These are phyloP conservation scores for Plenodomus lindquistii DNA, from an alignment of 2,329 filamentous ascomycete genomes.

Conservation along the genomic window DNA sequence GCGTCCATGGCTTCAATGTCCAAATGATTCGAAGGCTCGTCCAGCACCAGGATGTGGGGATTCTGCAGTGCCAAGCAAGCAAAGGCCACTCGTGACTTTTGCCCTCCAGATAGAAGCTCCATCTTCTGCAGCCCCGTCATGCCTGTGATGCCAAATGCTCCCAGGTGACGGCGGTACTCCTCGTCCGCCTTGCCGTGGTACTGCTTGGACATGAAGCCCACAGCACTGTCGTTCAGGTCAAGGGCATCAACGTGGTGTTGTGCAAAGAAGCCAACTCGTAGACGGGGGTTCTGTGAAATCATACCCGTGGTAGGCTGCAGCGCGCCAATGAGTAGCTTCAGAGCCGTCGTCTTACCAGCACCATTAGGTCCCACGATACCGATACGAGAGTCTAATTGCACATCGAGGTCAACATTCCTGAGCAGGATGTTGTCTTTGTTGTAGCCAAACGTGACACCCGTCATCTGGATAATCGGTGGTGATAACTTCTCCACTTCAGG, in stretches of 20 bases:
- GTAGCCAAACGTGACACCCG: constrained; percentile 89
- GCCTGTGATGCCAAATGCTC: constrained; percentile 83
- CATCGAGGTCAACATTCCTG: constrained; percentile 86
- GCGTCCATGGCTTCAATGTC: constrained; percentile 99
- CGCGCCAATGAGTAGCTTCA: constrained; percentile 93
- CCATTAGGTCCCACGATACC: constrained; percentile 99
- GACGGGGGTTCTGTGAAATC: constrained; percentile 84
- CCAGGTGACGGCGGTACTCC: constrained; percentile 93
- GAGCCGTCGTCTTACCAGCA: constrained; percentile 96
- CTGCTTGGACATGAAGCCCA: constrained; percentile 92
- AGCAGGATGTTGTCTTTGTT: constrained; percentile 77
- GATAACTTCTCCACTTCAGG: constrained; percentile 97
- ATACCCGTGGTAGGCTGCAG: constrained; percentile 75
- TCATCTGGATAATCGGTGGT: constrained; percentile 97
- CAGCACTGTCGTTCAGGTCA: constrained; percentile 84
- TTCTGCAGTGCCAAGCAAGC: constrained; percentile 93
- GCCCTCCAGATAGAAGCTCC: constrained; percentile 89
- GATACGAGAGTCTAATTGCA: constrained; percentile 96
- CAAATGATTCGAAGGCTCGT: constrained; percentile 97
- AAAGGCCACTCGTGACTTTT: constrained; percentile 97
- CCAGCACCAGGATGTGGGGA: constrained; percentile 94
- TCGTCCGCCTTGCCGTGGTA: constrained; percentile 93
- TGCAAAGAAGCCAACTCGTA: constrained; percentile 94
- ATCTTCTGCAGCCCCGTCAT: constrained; percentile 98
- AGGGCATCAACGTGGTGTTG: constrained; percentile 98